A percentile compares a stretch with the other conserved stretches of the same genome.
Evolutionary conservation across 2,329 filamentous ascomycete species (phyloP).

Genomic region (Paecilomyces dactylethromorphus): DNA sequence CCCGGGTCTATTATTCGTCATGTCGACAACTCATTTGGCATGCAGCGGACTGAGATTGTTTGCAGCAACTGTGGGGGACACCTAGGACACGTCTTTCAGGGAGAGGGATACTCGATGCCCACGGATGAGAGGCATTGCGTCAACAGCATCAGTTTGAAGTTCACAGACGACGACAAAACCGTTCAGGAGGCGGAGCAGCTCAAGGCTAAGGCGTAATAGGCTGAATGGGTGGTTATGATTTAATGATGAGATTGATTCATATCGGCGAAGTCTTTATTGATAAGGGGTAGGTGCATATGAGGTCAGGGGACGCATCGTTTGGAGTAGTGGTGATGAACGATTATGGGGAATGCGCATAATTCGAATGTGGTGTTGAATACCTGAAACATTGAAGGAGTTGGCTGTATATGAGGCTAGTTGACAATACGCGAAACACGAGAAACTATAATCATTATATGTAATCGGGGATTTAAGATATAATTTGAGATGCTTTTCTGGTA

Average conservation of each 20-base stretch:
- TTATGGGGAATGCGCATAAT: not conserved
- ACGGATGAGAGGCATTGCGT: slow-evolving; percentile 97
- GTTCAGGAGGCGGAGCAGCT: slow-evolving; percentile 4
- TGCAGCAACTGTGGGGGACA: slow-evolving; percentile 93
- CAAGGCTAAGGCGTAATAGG: slow-evolving; percentile 22
- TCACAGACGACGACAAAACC: slow-evolving; percentile 56
- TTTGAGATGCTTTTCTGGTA: no score
- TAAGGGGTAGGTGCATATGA: not conserved
- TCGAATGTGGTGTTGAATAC: not conserved
- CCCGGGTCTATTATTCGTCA: slow-evolving; percentile 83
- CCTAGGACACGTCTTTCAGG: slow-evolving; percentile 86
- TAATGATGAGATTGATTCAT: not conserved
- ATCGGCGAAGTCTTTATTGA: slow-evolving; percentile 4
- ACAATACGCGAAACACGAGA: not conserved
- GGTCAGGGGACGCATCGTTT: not conserved
- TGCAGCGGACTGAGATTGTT: slow-evolving; percentile 85
- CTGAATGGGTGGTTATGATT: not conserved
- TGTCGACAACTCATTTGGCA: slow-evolving; percentile 69
- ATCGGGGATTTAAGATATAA: not conserved
- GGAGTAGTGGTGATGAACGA: not conserved
- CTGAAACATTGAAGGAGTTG: not conserved
- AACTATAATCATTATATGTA: not conserved
- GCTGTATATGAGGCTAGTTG: not conserved
- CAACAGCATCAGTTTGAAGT: slow-evolving; percentile 85
- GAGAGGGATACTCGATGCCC: slow-evolving; percentile 73